Evolutionary conservation across 2,329 filamentous ascomycete species (phyloP).

Genomic region (Venturia nashicola): DNA sequence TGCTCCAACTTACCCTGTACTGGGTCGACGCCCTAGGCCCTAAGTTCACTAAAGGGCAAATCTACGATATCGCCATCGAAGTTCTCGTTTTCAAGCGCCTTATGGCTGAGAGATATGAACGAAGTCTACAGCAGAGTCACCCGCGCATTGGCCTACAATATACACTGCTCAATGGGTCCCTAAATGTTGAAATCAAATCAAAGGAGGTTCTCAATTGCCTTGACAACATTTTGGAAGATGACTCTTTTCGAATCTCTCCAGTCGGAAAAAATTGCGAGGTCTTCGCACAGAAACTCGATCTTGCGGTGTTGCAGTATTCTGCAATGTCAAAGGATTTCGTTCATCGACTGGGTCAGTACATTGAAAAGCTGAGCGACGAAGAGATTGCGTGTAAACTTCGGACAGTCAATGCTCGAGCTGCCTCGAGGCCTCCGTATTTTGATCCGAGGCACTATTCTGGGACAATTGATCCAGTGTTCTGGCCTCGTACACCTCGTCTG

Average conservation of each 20-base stretch:
- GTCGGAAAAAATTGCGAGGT: background rate
- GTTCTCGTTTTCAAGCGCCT: background rate
- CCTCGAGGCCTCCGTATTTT: background rate
- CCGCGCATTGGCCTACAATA: background rate
- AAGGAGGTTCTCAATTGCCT: background rate
- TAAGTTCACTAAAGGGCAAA: background rate
- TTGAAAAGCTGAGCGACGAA: background rate
- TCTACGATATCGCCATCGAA: background rate
- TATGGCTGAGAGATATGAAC: background rate
- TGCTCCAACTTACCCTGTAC: background rate
- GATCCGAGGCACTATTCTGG: background rate
- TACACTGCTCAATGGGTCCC: background rate
- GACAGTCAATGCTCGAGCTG: background rate
- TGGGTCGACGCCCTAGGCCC: background rate
- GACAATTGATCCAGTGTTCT: background rate
- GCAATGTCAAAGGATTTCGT: background rate
- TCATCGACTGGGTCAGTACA: background rate
- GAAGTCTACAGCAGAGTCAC: background rate
- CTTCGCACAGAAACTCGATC: background rate
- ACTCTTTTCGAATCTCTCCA: background rate
- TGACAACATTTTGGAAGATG: background rate
- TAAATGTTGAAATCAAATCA: background rate
- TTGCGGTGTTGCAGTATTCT: background rate
- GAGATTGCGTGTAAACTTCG: background rate
- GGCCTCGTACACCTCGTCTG: background rate